Evolutionary conservation across 768 basidiomycete species (phyloP).

Genomic region (Calocera viscosa): DNA sequence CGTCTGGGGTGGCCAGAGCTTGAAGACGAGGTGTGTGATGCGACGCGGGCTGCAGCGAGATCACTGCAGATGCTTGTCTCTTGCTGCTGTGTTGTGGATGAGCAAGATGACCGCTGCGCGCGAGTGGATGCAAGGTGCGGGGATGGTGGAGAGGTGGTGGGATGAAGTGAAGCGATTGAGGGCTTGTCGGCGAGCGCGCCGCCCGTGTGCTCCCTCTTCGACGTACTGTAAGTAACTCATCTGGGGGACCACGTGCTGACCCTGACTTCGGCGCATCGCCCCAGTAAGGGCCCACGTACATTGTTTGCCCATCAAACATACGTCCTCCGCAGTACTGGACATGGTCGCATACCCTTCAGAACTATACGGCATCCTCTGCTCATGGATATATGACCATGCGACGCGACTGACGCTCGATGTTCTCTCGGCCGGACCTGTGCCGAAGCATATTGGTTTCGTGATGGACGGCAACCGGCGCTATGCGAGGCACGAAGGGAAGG

Average conservation of each 20-base stretch:
- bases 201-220: neutral
- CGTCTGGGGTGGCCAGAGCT: too few species aligned
- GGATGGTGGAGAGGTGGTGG: too few species aligned
- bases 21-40: too few species aligned
- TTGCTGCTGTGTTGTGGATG: too few species aligned
- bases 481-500: conserved; percentile 47
- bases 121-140: too few species aligned
- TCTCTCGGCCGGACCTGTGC: conserved; percentile 72
- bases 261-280: neutral
- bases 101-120: too few species aligned
- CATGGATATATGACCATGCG: conserved; percentile 1
- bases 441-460: conserved; percentile 81
- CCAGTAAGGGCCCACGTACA: neutral
- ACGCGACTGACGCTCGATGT: conserved; percentile 45
- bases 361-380: neutral
- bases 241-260: neutral
- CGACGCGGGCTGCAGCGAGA: too few species aligned
- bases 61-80: too few species aligned
- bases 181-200: too few species aligned
- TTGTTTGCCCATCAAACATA: too few species aligned
- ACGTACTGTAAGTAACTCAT: neutral
- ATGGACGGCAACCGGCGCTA: conserved; percentile 97
- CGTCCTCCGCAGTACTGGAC: neutral
- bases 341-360: neutral
- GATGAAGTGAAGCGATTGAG: too few species aligned